These are phyloP conservation scores for Thielaviopsis musarum DNA, from an alignment of 2,329 filamentous ascomycete species.

Conservation along the genomic window DNA sequence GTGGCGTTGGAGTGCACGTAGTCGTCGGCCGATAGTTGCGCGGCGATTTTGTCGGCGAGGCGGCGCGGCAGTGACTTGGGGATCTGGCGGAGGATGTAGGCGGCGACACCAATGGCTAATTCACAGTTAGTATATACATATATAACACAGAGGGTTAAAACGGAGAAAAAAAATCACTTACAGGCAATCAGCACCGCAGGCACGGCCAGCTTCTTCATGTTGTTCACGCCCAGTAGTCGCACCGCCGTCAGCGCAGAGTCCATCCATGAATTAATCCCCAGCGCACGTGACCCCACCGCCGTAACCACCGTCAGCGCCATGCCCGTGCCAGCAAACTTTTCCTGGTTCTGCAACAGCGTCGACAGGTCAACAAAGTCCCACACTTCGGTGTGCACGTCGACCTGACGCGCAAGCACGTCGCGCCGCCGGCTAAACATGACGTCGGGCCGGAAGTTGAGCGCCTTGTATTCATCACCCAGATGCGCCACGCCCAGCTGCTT, in stretches of 20 bases:
- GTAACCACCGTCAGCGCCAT: constrained; percentile 88
- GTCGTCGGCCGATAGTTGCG: constrained; percentile 65
- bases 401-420: constrained; percentile 66
- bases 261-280: constrained; percentile 77
- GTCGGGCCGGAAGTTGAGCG: constrained; percentile 76
- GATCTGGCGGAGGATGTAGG: constrained; percentile 74
- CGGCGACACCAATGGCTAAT: constrained; percentile 55
- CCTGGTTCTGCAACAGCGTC: constrained; percentile 70
- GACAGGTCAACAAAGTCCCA: constrained; percentile 87
- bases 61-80: constrained; percentile 77
- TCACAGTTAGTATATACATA: no score
- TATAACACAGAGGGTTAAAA: background rate
- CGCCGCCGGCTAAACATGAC: constrained; percentile 83
- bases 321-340: constrained; percentile 85
- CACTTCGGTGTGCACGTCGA: constrained; percentile 74
- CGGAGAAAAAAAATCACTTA: constrained; percentile 34
- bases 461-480: constrained; percentile 70
- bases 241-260: constrained; percentile 70
- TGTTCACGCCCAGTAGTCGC: constrained; percentile 67
- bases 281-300: constrained; percentile 62
- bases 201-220: constrained; percentile 62
- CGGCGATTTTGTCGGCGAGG: constrained; percentile 67
- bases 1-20: constrained; percentile 81
- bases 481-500: constrained; percentile 79
- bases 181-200: constrained; percentile 65